Percentiles rank a stretch among this genome's conserved stretches.
These are phyloP conservation scores for Fusarium torreyae DNA, from an alignment of 2,329 filamentous ascomycete species.

Conservation along the genomic window DNA sequence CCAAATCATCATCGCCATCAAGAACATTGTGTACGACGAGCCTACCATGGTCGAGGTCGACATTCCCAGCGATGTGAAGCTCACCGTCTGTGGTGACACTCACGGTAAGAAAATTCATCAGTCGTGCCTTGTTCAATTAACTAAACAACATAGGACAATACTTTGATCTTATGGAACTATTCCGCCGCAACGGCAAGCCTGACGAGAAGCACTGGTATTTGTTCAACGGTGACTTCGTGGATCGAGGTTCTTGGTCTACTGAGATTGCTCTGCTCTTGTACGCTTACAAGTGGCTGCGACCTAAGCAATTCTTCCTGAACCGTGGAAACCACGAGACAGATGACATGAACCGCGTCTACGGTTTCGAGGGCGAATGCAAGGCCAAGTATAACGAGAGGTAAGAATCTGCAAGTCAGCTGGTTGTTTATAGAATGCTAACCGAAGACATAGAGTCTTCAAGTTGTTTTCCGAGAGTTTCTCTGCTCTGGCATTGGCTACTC, in stretches of 20 bases:
- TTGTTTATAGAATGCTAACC: conserved; percentile 11
- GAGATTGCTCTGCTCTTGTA: conserved; percentile 95
- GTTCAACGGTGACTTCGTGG: conserved; percentile 99
- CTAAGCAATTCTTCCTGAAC: conserved; percentile 92
- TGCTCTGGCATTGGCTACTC: conserved; percentile 89
- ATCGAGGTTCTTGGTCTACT: conserved; percentile 97
- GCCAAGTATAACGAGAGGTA: conserved; percentile 94
- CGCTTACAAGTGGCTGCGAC: conserved; percentile 96
- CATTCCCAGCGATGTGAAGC: conserved; percentile 80
- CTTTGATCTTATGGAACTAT: conserved; percentile 97
- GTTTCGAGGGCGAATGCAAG: conserved; percentile 98
- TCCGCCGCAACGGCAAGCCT: conserved; percentile 89
- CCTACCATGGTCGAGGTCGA: conserved; percentile 97
- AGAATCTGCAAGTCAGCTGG: conserved; percentile 24
- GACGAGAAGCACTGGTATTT: conserved; percentile 91
- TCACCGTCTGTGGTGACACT: conserved; percentile 98
- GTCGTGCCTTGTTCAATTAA: conserved; percentile 40
- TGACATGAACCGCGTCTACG: conserved; percentile 99
- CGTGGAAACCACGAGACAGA: conserved; percentile 99
- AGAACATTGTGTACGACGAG: conserved; percentile 91
- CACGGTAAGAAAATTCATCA: conserved; percentile 76
- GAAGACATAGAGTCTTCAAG: conserved; percentile 81
- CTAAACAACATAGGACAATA: conserved; percentile 79
- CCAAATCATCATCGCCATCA: conserved; percentile 92
- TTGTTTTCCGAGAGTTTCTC: conserved; percentile 99